Conservation (phyloP, 441 rosid genomes). For the Erodium chrysanthum region DNA sequence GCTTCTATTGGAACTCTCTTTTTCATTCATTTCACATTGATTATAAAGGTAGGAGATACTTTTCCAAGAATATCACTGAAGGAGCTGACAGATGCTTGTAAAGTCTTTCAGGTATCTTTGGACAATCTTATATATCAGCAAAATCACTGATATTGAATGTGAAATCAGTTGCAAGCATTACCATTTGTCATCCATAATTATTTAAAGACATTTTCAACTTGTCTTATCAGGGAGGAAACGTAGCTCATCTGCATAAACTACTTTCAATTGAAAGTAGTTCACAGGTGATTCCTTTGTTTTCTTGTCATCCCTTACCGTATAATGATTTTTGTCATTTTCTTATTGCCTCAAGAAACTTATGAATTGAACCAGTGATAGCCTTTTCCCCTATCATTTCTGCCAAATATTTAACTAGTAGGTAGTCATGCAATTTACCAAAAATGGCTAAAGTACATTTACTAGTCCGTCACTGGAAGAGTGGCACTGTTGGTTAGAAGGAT, state of each 20-base stretch:
- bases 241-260: slow-evolving; percentile 87
- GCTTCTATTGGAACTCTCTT: not conserved
- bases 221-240: slow-evolving; percentile 71
- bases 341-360: not conserved
- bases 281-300: slow-evolving; percentile 43
- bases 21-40: slow-evolving; percentile 1
- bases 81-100: slow-evolving; percentile 34
- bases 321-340: not conserved
- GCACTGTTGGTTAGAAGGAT: no score
- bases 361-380: no score
- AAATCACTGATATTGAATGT: slow-evolving; percentile 1
- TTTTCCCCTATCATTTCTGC: no score
- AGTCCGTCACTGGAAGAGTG: no score
- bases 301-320: not conserved
- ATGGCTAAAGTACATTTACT: no score
- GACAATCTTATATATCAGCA: not conserved
- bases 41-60: slow-evolving; percentile 53
- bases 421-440: no score
- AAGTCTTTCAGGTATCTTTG: slow-evolving; percentile 60
- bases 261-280: slow-evolving; percentile 94
- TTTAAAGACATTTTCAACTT: slow-evolving; percentile 10
- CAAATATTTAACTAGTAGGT: no score
- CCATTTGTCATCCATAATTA: not conserved
- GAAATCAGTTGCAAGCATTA: not conserved
- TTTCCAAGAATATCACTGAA: slow-evolving; percentile 35